Conservation (phyloP, 73 alveolate genomes). For the Urostyla sp. region DNA sequence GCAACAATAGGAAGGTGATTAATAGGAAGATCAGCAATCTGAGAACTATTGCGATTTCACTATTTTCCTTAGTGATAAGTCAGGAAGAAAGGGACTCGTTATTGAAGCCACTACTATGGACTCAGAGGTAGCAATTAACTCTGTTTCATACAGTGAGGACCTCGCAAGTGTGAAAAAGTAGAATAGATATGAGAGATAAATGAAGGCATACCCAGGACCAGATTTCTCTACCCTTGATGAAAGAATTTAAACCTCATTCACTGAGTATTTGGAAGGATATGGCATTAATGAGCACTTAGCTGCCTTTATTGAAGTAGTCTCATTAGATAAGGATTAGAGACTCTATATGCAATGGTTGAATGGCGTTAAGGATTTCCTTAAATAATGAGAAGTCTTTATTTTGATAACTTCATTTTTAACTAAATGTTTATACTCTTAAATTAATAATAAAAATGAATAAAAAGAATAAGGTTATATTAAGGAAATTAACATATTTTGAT, state of each 20-base stretch:
- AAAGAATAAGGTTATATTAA: too few species aligned
- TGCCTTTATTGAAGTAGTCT: constrained; percentile 83
- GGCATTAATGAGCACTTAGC: constrained; percentile 90
- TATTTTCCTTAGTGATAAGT: constrained; percentile 51
- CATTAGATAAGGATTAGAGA: constrained; percentile 91
- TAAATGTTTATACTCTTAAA: neutral
- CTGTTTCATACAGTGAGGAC: constrained; percentile 40
- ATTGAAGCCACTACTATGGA: constrained; percentile 74
- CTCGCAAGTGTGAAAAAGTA: constrained; percentile 33
- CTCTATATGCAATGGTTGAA: constrained; percentile 88
- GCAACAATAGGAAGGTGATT: constrained; percentile 38
- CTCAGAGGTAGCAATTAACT: constrained; percentile 68
- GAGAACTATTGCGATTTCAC: constrained; percentile 71
- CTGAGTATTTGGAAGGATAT: constrained; percentile 79
- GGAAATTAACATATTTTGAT: too few species aligned
- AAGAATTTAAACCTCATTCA: constrained; percentile 72
- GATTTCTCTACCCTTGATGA: constrained; percentile 86
- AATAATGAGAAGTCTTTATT: neutral
- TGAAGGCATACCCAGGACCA: constrained; percentile 84
- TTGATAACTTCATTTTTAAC: constrained; percentile 1
- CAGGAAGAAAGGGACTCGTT: constrained; percentile 60
- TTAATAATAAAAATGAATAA: neutral
- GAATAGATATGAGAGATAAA: constrained; percentile 69
- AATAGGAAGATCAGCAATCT: constrained; percentile 37
- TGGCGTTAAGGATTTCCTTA: constrained; percentile 70